Conservation (phyloP, 2,329 filamentous ascomycete species). For the Cladophialophora exuberans region DNA sequence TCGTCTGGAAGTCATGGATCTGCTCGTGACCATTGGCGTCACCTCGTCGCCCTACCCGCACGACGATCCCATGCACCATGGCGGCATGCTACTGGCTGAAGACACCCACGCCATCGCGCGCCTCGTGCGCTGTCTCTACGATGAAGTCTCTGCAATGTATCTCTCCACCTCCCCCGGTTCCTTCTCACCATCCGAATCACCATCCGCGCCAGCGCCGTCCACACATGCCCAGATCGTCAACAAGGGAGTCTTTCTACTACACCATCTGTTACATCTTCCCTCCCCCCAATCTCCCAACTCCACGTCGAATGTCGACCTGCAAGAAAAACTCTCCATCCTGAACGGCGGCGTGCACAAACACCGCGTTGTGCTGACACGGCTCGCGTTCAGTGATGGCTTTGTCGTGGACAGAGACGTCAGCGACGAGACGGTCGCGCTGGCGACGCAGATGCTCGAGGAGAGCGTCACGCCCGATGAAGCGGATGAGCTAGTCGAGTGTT, state of each 20-base stretch:
- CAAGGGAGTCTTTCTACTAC: constrained; percentile 62
- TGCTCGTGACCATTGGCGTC: constrained; percentile 48
- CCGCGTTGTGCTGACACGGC: constrained; percentile 74
- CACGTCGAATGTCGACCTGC: constrained; percentile 69
- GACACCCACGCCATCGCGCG: constrained; percentile 74
- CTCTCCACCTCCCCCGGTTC: constrained; percentile 49
- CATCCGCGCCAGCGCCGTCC: constrained; percentile 44
- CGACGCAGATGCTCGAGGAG: constrained; percentile 79
- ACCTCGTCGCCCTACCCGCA: constrained; percentile 48
- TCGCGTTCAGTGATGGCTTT: constrained; percentile 83
- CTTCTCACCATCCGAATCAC: too few relatives aligned
- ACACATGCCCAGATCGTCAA: constrained; percentile 60
- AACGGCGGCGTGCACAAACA: constrained; percentile 80
- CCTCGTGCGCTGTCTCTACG: constrained; percentile 74
- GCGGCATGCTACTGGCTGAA: constrained; percentile 65
- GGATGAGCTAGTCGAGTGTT: constrained; percentile 59
- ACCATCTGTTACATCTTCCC: constrained; percentile 53
- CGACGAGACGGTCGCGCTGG: constrained; percentile 76
- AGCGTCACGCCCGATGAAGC: constrained; percentile 79
- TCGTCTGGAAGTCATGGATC: constrained; percentile 48
- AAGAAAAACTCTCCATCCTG: constrained; percentile 70
- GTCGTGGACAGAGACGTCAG: constrained; percentile 77
- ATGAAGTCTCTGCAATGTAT: constrained; percentile 68
- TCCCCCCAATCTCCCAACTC: too few relatives aligned
- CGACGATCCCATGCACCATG: constrained; percentile 64